Evolutionary conservation across 2,329 filamentous ascomycete species (phyloP).

Genomic region (Dactylellina leptospora): DNA sequence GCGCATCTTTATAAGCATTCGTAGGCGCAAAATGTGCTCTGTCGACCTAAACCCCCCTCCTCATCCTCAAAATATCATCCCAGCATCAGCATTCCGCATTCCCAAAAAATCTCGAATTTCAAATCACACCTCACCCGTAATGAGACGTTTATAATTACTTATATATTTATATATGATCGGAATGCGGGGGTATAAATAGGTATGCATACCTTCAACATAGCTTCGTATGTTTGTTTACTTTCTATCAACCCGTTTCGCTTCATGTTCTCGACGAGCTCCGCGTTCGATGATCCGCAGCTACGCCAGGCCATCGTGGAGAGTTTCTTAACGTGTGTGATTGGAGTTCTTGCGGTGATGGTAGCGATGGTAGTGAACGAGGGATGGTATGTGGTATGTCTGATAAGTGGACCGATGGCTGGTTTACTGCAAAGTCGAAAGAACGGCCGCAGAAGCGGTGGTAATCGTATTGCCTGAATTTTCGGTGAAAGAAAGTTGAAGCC

Average conservation of each 20-base stretch:
- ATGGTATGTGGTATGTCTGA: not conserved
- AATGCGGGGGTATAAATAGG: not conserved
- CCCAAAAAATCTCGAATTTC: not conserved
- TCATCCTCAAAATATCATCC: not conserved
- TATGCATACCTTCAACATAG: constrained; percentile 73
- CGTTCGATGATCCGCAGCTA: constrained; percentile 78
- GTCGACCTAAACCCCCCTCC: constrained; percentile 72
- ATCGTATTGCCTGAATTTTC: no score
- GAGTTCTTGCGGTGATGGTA: not conserved
- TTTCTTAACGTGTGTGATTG: not conserved
- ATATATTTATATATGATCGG: not conserved
- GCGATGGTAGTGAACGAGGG: not conserved
- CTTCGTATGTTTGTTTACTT: constrained; percentile 75
- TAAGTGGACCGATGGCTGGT: no score
- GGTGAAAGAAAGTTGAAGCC: no score
- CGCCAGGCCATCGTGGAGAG: constrained; percentile 83
- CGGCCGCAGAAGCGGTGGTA: no score
- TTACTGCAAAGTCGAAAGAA: no score
- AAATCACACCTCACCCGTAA: no score
- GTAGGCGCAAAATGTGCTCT: constrained; percentile 81
- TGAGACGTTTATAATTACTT: no score
- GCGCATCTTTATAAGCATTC: constrained; percentile 76
- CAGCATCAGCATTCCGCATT: not conserved
- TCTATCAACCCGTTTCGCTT: constrained; percentile 75
- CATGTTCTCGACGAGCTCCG: constrained; percentile 80